These are phyloP conservation scores for Pythium grandisporangium DNA, from an alignment of 352 stramenopile species.

Conservation along the genomic window DNA sequence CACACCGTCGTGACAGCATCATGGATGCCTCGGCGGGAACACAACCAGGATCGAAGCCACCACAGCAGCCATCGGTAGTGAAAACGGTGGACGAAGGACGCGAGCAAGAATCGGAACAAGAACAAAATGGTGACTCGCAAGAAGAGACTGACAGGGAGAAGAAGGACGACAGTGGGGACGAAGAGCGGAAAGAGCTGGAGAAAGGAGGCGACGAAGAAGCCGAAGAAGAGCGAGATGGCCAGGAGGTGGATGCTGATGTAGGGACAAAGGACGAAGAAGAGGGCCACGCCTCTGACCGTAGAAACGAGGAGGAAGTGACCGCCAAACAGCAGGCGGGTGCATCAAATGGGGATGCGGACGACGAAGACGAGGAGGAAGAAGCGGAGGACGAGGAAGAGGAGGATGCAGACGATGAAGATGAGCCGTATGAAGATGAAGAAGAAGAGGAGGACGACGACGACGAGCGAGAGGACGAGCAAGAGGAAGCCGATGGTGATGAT, in stretches of 20 bases:
- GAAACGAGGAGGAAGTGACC: no score
- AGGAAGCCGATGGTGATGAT: not conserved
- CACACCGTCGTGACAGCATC: no score
- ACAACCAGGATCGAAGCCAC: no score
- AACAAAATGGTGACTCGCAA: not conserved
- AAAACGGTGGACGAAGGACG: no score
- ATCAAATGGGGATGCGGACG: not conserved
- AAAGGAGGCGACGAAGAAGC: no score
- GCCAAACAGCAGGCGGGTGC: no score
- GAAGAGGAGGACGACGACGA: conserved; percentile 2
- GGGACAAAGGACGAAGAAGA: not conserved
- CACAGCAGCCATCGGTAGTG: no score
- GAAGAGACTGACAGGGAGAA: no score
- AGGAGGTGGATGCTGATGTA: no score
- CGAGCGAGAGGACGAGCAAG: not conserved
- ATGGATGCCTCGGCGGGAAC: no score
- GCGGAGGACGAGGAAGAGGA: conserved; percentile 1
- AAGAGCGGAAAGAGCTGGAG: no score
- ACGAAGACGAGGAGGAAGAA: not conserved
- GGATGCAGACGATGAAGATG: conserved; percentile 1
- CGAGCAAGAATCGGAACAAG: conserved; percentile 14
- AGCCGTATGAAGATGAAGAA: conserved; percentile 3
- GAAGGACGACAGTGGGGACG: conserved; percentile 2
- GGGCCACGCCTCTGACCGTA: not conserved
- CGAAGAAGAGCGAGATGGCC: no score